Conservation (phyloP, 2,329 filamentous ascomycete species). For the Fusarium sp. region DNA sequence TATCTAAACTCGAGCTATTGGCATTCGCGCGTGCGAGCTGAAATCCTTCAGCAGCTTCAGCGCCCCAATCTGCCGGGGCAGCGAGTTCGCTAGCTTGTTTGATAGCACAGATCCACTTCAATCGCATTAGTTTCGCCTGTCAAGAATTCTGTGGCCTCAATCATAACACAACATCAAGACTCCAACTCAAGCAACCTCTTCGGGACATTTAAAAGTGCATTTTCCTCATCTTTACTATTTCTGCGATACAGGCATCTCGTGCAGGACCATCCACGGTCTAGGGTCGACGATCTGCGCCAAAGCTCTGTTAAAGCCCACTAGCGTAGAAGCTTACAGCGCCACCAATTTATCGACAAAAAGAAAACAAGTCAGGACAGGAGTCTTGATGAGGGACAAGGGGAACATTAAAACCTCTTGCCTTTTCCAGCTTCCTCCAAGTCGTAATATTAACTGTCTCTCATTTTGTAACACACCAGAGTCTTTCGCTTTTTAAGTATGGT, state of each 20-base stretch:
- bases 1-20: neutral
- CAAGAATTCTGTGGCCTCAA: accelerated
- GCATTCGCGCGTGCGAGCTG: neutral
- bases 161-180: no score
- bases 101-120: neutral
- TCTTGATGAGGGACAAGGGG: neutral
- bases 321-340: neutral
- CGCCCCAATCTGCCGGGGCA: no score
- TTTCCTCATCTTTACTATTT: neutral
- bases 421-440: neutral
- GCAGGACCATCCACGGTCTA: neutral
- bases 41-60: neutral
- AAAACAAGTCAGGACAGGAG: neutral
- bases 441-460: no score
- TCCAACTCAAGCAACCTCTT: no score
- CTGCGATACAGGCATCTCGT: neutral
- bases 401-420: neutral
- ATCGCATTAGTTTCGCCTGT: neutral
- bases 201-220: no score
- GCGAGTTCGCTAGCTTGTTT: no score
- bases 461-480: neutral
- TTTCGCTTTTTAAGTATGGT: neutral
- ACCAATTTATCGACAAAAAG: neutral
- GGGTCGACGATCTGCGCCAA: neutral
- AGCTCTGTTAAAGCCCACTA: neutral